Evolutionary conservation across 176 grass and related monocot species (phyloP), one percentile per base, ranked within the genome.

Genomic region (Phoenix roebelenii): DNA sequence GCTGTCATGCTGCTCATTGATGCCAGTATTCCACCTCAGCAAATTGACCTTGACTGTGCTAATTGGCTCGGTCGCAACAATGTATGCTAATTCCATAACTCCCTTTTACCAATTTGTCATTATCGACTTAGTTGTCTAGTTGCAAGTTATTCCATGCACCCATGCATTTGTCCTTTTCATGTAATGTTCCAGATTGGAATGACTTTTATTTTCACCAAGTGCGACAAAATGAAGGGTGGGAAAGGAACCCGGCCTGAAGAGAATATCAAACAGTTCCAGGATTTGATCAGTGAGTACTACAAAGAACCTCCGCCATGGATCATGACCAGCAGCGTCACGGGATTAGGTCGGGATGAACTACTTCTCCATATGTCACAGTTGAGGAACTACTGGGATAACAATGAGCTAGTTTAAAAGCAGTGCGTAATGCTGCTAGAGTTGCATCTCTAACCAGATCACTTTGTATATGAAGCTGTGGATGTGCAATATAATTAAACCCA

Each of bases 171-270:
- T 22, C 23, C 18, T 7, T 18, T 58, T 68, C 12, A 55, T 22
- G 54, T 68, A 49, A 58, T 51, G 16, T 66, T 75, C 63, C 61
- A 98, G 93, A 83, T 98, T 55, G 84, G 78, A 20, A 58, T 98
- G 76, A 98, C 93, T 14, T 92, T 85, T 88, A 84, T 98, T 15
- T 98, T 92, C 81, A 98, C 87, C 16, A 98, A 98, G 82, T 98
- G 93, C 3, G 93, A 98, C 78, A 98, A 97, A 85, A 60, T 72
- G 18, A 96, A 82, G 77, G 75, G 73, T 19, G 80, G 75, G 17
- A 97, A 88, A 72, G 93, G 93, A 22, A 83, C 63, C 16, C 73
- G 78, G 23, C 82, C 87, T 44, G 81, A 85, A 1, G 93, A 88
- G 61, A 92, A 98, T 65, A 87, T 98, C 78, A 88, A 76, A 68